These are phyloP conservation scores for Volvox carteri DNA, from an alignment of 163 green algal species.

Conservation along the genomic window DNA sequence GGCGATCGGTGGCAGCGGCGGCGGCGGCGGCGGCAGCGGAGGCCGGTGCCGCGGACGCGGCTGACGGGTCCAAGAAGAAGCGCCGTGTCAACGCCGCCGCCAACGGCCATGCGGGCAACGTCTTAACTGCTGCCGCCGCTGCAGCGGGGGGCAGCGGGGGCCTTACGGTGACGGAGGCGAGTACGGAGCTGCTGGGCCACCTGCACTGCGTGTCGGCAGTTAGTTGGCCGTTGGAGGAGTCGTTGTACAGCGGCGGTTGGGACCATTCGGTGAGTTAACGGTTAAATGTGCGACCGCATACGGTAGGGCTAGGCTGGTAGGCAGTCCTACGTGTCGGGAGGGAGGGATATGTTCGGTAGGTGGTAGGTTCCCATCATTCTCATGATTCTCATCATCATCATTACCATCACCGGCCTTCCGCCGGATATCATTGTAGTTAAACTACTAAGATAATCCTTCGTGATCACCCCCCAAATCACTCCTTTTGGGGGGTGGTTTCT, in stretches of 20 bases:
- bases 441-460: too few relatives aligned
- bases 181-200: conserved; percentile 67
- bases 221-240: conserved; percentile 66
- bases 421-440: too few relatives aligned
- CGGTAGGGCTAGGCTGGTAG: too few relatives aligned
- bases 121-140: conserved; percentile 3
- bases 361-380: too few relatives aligned
- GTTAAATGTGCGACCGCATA: too few relatives aligned
- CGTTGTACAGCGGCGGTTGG: conserved; percentile 82
- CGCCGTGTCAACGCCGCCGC: conserved; percentile 36
- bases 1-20: conserved; percentile 41
- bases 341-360: too few relatives aligned
- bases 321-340: too few relatives aligned
- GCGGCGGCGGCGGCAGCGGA: conserved; percentile 47
- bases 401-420: too few relatives aligned
- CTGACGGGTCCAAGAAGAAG: conserved; percentile 46
- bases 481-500: too few relatives aligned
- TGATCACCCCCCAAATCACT: too few relatives aligned
- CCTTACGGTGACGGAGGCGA: conserved; percentile 14
- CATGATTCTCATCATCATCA: too few relatives aligned
- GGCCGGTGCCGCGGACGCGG: background rate
- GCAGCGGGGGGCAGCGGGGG: conserved; percentile 8
- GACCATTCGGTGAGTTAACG: conserved; percentile 84
- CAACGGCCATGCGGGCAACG: background rate
- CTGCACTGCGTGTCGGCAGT: conserved; percentile 78